Percentiles rank a stretch among this genome's conserved stretches.
phyloP scores from a whole-genome alignment of 768 basidiomycete genomes.

The Trametopsis cervina region DNA sequence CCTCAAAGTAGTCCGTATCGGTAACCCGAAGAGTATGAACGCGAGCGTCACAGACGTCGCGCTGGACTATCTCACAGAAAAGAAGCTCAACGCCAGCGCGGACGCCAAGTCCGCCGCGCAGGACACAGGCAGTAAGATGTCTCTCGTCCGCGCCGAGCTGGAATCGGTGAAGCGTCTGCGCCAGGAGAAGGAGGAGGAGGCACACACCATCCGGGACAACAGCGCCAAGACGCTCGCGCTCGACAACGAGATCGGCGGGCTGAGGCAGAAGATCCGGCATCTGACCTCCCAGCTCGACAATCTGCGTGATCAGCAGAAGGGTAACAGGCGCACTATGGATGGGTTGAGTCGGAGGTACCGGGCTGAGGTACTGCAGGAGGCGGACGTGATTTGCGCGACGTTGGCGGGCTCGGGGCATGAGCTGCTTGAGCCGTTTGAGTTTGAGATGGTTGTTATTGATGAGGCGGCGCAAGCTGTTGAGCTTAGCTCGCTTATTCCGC shows the following conservation, averaged over 20 bases:
- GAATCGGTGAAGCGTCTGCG: slow-evolving; percentile 57
- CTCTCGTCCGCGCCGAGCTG: slow-evolving; percentile 55
- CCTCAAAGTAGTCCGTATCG: slow-evolving; percentile 87
- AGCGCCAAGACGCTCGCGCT: slow-evolving; percentile 43
- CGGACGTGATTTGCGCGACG: slow-evolving; percentile 92
- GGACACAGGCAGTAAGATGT: slow-evolving; percentile 53
- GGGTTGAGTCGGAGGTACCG: slow-evolving; percentile 69
- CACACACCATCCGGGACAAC: slow-evolving; percentile 51
- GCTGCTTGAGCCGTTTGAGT: slow-evolving; percentile 71
- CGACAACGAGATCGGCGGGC: slow-evolving; percentile 61
- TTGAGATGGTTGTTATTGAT: slow-evolving; percentile 95
- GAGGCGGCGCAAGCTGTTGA: slow-evolving; percentile 98
- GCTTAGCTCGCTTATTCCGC: slow-evolving; percentile 88
- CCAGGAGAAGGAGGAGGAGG: slow-evolving; percentile 54
- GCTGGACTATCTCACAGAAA: slow-evolving; percentile 80
- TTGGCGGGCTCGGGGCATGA: slow-evolving; percentile 93
- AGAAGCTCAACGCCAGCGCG: slow-evolving; percentile 47
- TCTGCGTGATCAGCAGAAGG: slow-evolving; percentile 77
- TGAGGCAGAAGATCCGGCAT: slow-evolving; percentile 57
- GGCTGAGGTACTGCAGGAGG: slow-evolving; percentile 71
- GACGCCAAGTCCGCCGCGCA: slow-evolving; percentile 32
- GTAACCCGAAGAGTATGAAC: slow-evolving; percentile 68
- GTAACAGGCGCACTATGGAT: slow-evolving; percentile 75
- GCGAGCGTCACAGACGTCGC: slow-evolving; percentile 78
- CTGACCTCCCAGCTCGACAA: slow-evolving; percentile 69